Conservation (phyloP, 2,329 filamentous ascomycete species). For the Paraphaeosphaeria minitans region DNA sequence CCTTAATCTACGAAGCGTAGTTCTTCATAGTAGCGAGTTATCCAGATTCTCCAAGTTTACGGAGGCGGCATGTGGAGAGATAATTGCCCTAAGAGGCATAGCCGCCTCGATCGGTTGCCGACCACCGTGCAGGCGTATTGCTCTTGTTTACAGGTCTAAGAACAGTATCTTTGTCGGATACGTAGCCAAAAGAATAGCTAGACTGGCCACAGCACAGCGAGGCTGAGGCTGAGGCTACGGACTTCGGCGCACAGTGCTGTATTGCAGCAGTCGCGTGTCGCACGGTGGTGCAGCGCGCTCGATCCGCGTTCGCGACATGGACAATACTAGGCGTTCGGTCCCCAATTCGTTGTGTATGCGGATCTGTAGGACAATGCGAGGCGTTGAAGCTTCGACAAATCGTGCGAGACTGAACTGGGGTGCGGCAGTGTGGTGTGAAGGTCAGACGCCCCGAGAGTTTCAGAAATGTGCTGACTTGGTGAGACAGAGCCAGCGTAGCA, state of each 20-base stretch:
- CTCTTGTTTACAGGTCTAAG: slow-evolving; percentile 1
- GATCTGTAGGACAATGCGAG: not conserved
- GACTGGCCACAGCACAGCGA: slow-evolving; percentile 8
- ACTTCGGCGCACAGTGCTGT: slow-evolving; percentile 9
- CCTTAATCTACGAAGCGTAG: not conserved
- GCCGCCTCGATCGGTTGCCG: slow-evolving; percentile 6
- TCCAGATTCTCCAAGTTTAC: not conserved
- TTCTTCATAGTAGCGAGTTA: not conserved
- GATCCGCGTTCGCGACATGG: not conserved
- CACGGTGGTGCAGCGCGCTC: slow-evolving; percentile 1
- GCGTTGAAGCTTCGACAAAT: not conserved
- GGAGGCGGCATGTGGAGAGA: not conserved
- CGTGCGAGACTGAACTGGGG: not conserved
- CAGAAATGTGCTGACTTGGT: not conserved
- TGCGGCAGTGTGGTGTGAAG: not conserved
- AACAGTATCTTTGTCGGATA: slow-evolving; percentile 1
- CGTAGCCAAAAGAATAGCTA: not conserved
- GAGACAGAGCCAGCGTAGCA: not conserved
- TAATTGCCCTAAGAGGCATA: slow-evolving; percentile 2
- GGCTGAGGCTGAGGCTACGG: slow-evolving; percentile 10
- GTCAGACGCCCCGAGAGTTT: not conserved
- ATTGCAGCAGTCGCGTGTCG: not conserved
- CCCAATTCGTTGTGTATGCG: not conserved
- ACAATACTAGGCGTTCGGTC: not conserved
- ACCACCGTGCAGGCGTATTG: slow-evolving; percentile 1